These are phyloP conservation scores for Debaryomyces prosopidis DNA, from an alignment of 805 yeast species.

Conservation along the genomic window DNA sequence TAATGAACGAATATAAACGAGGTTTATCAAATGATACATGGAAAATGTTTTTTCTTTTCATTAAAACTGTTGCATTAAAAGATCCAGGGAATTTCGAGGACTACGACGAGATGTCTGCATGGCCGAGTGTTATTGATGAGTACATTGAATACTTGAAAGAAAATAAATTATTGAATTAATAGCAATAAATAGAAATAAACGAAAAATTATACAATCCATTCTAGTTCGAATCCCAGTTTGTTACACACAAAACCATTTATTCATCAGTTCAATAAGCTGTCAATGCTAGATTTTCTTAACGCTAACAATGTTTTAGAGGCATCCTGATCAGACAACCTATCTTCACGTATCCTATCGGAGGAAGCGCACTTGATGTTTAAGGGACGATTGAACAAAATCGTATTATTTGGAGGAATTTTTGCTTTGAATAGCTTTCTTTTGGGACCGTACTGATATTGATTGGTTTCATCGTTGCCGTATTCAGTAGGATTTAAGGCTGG, in stretches of 20 bases:
- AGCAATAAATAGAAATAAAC: background rate
- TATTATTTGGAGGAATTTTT: slow-evolving; percentile 25
- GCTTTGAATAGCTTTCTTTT: slow-evolving; percentile 31
- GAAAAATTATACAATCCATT: background rate
- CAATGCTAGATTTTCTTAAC: slow-evolving; percentile 42
- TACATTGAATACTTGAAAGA: slow-evolving; percentile 61
- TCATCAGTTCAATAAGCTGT: slow-evolving; percentile 36
- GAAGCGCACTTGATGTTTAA: slow-evolving; percentile 2
- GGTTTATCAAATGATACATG: slow-evolving; percentile 74
- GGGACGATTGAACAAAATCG: slow-evolving; percentile 13
- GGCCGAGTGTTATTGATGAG: slow-evolving; percentile 90
- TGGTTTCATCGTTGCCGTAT: slow-evolving; percentile 3
- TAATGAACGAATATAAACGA: slow-evolving; percentile 42
- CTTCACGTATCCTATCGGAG: slow-evolving; percentile 5
- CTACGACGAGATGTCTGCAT: slow-evolving; percentile 81
- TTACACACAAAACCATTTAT: background rate
- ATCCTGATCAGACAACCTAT: slow-evolving; percentile 26
- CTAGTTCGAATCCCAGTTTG: background rate
- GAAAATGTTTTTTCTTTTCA: slow-evolving; percentile 77
- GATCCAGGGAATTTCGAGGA: slow-evolving; percentile 51
- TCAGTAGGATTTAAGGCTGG: slow-evolving; percentile 30
- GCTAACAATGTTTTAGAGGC: slow-evolving; percentile 41
- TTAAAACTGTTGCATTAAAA: slow-evolving; percentile 43
- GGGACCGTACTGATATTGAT: slow-evolving; percentile 14
- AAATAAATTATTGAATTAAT: slow-evolving; percentile 12